phyloP scores from a whole-genome alignment of 257 asterid genomes.

The Paraleonurus japonicus region DNA sequence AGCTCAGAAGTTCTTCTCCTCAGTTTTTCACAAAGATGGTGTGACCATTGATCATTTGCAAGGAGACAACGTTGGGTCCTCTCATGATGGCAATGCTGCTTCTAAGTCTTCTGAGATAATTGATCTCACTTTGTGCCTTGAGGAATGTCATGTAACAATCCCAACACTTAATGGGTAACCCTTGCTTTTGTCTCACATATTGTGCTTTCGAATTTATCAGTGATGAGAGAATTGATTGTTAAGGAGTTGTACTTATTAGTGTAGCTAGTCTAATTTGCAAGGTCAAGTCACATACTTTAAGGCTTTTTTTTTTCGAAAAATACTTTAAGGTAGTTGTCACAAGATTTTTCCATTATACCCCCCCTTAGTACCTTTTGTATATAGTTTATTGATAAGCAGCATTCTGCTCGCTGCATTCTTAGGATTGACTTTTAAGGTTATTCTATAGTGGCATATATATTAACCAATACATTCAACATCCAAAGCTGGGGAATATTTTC shows the following conservation, averaged over 20 bases:
- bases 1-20: conserved; percentile 61
- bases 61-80: conserved; percentile 25
- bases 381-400: not conserved
- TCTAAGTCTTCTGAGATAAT: conserved; percentile 44
- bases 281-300: no score
- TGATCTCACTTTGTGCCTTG: conserved; percentile 71
- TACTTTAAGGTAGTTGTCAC: no score
- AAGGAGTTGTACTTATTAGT: not conserved
- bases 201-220: conserved; percentile 1
- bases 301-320: no score
- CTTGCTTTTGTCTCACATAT: conserved; percentile 12
- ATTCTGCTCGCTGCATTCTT: not conserved
- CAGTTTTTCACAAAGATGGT: conserved; percentile 39
- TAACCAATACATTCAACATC: not conserved
- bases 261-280: conserved; percentile 1
- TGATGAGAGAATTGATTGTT: not conserved
- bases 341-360: not conserved
- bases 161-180: conserved; percentile 89
- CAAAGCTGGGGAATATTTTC: not conserved
- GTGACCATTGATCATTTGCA: conserved; percentile 34
- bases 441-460: not conserved
- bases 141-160: conserved; percentile 63
- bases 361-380: not conserved
- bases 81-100: conserved; percentile 24
- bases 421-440: not conserved